Conservation (phyloP, 371 early-diverging fungal genomes). For the Gilbertella persicaria region DNA sequence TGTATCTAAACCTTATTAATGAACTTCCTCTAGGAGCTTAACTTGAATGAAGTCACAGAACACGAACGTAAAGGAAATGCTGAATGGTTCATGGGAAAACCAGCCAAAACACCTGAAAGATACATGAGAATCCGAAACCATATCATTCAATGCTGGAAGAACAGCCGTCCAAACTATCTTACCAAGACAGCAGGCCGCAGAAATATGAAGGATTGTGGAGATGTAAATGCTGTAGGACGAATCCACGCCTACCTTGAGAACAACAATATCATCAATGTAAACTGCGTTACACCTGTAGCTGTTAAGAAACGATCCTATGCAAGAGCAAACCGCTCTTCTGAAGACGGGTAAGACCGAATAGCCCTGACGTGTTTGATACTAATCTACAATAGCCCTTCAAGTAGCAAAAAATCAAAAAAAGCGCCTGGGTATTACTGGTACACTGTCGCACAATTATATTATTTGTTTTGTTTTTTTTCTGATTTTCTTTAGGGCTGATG, state of each 20-base stretch:
- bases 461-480: background rate
- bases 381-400: slow-evolving; percentile 1
- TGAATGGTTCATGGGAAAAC: slow-evolving; percentile 76
- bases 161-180: slow-evolving; percentile 64
- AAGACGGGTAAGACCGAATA: slow-evolving; percentile 22
- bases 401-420: slow-evolving; percentile 15
- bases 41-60: slow-evolving; percentile 45
- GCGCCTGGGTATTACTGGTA: slow-evolving; percentile 24
- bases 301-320: slow-evolving; percentile 3
- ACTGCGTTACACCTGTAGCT: slow-evolving; percentile 19
- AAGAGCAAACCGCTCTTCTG: slow-evolving; percentile 2
- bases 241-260: slow-evolving; percentile 83
- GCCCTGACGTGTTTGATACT: background rate
- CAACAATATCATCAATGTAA: slow-evolving; percentile 76
- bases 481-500: slow-evolving; percentile 10
- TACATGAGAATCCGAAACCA: slow-evolving; percentile 84
- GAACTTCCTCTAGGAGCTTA: slow-evolving; percentile 9
- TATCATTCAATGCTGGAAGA: slow-evolving; percentile 77
- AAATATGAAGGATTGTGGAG: slow-evolving; percentile 64
- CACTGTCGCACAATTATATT: background rate
- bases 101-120: slow-evolving; percentile 80
- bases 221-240: slow-evolving; percentile 88
- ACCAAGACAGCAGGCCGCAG: slow-evolving; percentile 45
- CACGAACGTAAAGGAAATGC: slow-evolving; percentile 60
- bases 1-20: no score